Evolutionary conservation across 2,329 filamentous ascomycete species (phyloP).

Genomic region (Paecilomyces niveus): DNA sequence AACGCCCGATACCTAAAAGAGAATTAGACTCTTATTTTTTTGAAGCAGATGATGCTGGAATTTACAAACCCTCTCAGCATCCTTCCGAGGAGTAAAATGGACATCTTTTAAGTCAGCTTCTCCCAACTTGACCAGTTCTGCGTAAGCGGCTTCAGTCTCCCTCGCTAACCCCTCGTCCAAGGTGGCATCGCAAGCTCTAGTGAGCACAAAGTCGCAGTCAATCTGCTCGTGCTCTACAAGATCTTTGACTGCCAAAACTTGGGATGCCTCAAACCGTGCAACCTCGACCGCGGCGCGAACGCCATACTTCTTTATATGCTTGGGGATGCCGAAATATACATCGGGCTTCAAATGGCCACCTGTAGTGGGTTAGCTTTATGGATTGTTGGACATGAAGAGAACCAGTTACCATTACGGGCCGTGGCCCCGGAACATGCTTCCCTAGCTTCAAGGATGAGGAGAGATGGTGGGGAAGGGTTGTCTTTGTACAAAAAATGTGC

Average conservation of each 20-base stretch:
- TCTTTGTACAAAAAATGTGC: background rate
- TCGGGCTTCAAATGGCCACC: conserved; percentile 39
- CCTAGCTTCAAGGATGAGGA: background rate
- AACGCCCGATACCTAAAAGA: conserved; percentile 22
- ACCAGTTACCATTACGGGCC: background rate
- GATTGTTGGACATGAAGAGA: background rate
- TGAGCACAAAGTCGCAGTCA: conserved; percentile 39
- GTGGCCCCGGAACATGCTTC: background rate
- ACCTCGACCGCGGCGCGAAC: conserved; percentile 31
- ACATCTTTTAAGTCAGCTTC: conserved; percentile 24
- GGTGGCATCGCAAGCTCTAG: conserved; percentile 37
- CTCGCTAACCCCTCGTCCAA: conserved; percentile 26
- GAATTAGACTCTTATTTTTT: background rate
- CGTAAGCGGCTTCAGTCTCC: conserved; percentile 19
- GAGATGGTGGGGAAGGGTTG: background rate
- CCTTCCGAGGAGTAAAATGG: conserved; percentile 15
- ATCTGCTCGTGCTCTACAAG: conserved; percentile 36
- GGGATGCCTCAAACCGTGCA: conserved; percentile 34
- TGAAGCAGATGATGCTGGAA: background rate
- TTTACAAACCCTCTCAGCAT: conserved; percentile 20
- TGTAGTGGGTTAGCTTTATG: conserved; percentile 1
- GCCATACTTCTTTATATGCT: conserved; percentile 29
- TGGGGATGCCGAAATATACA: conserved; percentile 34
- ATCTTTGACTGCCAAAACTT: conserved; percentile 36
- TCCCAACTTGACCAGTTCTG: conserved; percentile 21